Evolutionary conservation across 768 basidiomycete genomes (phyloP), one percentile per base, ranked within the genome.

Genomic region (Nidularia pulvinata): DNA sequence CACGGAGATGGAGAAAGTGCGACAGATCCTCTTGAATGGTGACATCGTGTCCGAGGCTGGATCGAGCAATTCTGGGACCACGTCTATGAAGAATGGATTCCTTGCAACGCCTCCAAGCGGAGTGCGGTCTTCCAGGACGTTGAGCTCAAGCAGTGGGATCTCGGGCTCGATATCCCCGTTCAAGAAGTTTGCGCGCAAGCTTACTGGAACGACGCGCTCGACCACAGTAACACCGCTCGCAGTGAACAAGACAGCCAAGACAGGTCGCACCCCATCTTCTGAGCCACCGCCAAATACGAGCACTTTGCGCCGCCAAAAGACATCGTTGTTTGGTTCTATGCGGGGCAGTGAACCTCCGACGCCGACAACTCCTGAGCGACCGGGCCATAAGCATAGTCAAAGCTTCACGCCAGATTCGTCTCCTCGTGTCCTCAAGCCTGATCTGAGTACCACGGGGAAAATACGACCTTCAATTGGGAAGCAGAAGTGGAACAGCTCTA

Each of bases 81-180:
- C 65, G 7, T 83, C 82, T 6, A 78, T 77, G 16, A 70, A 75
- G 52, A 85, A 84, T 57, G 84, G 83, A 7, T 84, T 81, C 60
- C 81, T 91, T 33, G 82, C 79, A 16, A 88, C 88, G 1, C 88
- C 90, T 14, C 77, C 82, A 1, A 85, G 73, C 61, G 77, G 67
- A 36, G 10, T 16, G 37, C 72, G 76, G 44, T 63, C 70, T 37
- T 74, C 73, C 50, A 73, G 75, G 59, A 59, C 74, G 50, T 74
- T 70, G 57, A 83, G 80, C 60, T 69, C 77, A 7, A 66, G 76
- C 10, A 83, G 80, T 55, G 77, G 85, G 1, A 64, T 93, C 34
- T 90, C 89, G 1, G 74, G 86, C 53, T 89, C 90, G 0, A 89
- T 92, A 53, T 93, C 91, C 6, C 92, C 91, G 0, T 80, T 93